Evolutionary conservation across 78 protist genomes (phyloP), one percentile per base, ranked within the genome.

Genomic region (slime mould (Dictyostelium discoideum)): DNA sequence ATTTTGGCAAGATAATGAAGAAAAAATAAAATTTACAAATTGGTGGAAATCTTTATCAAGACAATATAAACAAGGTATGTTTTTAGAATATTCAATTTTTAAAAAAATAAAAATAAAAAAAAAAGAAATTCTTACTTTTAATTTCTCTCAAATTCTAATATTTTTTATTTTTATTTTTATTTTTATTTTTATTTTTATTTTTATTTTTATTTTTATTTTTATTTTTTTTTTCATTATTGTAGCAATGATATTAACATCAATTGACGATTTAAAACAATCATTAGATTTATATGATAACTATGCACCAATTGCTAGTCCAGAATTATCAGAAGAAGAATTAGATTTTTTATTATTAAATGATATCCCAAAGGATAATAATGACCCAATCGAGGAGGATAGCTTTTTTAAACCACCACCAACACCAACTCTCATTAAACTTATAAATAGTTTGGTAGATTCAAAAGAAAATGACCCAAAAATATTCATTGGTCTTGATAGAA

Each of bases 1-100:
- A 26, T 84, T 84, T 84, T 84, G 87, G 87, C 40, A 14, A 20
- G 87, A 84, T 40, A 60, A 60, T n/a, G 79, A 84, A 26, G 87
- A 84, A n/a, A 84, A 60, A 84, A 37, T 7, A 18, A n/a, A 54
- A 8, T 84, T 84, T 84, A 37, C 37, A 24, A 22, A 14, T 63
- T 84, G 87, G 87, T 84, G 87, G 87, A 32, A 16, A 39, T 29
- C 32, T 7, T 60, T 84, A 39, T 16, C 18, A 37, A 50, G 20
- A 48, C 50, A 84, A 32, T 42, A 42, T 20, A 84, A 63, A 84
- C 2, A 72, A 16, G 86, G 72, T 50, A 81, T 9, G 39, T 39
- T 32, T 32, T 32, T 32, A 32, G 11, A 39, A 7, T 24, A 24
- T 16, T 73, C 3, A 5, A 24, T 73, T 63, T 60, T 22, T 8